These are phyloP conservation scores for Leishmania mexicana DNA, from an alignment of 208 protist species.

Conservation along the genomic window DNA sequence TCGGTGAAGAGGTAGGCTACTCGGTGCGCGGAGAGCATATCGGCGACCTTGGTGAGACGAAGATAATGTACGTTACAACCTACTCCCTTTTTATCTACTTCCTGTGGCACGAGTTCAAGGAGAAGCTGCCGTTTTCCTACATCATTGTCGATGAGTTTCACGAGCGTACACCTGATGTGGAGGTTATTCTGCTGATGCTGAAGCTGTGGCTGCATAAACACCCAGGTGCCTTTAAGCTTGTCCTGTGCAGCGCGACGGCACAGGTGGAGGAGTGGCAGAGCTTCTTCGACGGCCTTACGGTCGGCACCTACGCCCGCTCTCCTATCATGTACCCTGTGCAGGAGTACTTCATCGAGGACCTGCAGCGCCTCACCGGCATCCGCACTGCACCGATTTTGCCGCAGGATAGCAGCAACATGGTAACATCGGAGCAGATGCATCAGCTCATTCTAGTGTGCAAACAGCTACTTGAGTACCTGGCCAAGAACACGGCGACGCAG, in stretches of 20 bases:
- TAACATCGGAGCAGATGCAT: slow-evolving; percentile 64
- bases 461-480: slow-evolving; percentile 66
- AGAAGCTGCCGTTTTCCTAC: slow-evolving; percentile 74
- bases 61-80: slow-evolving; percentile 88
- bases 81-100: slow-evolving; percentile 88
- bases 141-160: slow-evolving; percentile 95
- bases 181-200: slow-evolving; percentile 90
- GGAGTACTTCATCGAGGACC: slow-evolving; percentile 83
- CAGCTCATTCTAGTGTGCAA: slow-evolving; percentile 63
- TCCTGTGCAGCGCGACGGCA: slow-evolving; percentile 92
- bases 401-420: slow-evolving; percentile 39
- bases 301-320: slow-evolving; percentile 68
- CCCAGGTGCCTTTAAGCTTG: slow-evolving; percentile 71
- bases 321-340: slow-evolving; percentile 71
- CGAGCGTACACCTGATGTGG: slow-evolving; percentile 94
- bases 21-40: slow-evolving; percentile 79
- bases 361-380: slow-evolving; percentile 57
- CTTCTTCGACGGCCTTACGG: slow-evolving; percentile 78
- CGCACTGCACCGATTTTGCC: slow-evolving; percentile 36
- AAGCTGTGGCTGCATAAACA: slow-evolving; percentile 75
- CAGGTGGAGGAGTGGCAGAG: slow-evolving; percentile 76
- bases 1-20: slow-evolving; percentile 74
- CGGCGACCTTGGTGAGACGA: slow-evolving; percentile 70
- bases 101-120: slow-evolving; percentile 58
- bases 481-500: slow-evolving; percentile 43